A percentile compares a stretch with the other conserved stretches of the same genome.
Conservation (phyloP, 1,284 basidiomycete species). For the Tranzscheliella williamsii region DNA sequence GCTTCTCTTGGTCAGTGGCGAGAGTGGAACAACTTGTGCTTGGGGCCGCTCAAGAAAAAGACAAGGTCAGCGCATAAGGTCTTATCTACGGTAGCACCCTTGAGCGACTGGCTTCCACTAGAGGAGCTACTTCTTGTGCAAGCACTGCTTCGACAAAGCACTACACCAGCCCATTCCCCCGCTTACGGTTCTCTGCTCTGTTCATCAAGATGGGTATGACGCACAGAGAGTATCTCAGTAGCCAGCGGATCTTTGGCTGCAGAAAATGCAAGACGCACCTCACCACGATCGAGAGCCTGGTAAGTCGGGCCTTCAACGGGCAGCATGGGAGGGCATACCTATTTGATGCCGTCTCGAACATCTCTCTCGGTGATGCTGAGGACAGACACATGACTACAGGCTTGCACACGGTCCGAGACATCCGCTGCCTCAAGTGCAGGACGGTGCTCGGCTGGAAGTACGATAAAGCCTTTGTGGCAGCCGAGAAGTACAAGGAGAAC, state of each 20-base stretch:
- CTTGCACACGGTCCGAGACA: constrained; percentile 91
- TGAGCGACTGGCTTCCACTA: no score
- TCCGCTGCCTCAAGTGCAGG: constrained; percentile 86
- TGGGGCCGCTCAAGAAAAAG: no score
- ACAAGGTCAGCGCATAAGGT: no score
- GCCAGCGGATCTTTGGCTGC: constrained; percentile 84
- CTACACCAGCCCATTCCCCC: no score
- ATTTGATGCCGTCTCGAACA: constrained; percentile 87
- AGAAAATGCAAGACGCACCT: constrained; percentile 88
- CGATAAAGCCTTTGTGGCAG: constrained; percentile 82
- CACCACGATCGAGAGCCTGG: constrained; percentile 85
- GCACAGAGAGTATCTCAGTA: constrained; percentile 83
- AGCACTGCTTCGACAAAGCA: no score
- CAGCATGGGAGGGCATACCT: constrained; percentile 94
- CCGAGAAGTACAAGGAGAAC: constrained; percentile 97
- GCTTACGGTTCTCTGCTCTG: no score
- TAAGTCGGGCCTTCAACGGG: constrained; percentile 72
- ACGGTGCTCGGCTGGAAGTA: constrained; percentile 95
- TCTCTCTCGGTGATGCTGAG: constrained; percentile 80
- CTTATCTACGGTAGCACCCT: no score
- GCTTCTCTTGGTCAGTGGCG: no score
- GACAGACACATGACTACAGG: constrained; percentile 97
- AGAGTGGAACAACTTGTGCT: no score
- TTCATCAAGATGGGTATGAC: constrained; percentile 80
- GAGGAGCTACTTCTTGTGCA: no score